These are phyloP conservation scores for Trametes polyzona DNA, from an alignment of 1,284 basidiomycete species.

Conservation along the genomic window DNA sequence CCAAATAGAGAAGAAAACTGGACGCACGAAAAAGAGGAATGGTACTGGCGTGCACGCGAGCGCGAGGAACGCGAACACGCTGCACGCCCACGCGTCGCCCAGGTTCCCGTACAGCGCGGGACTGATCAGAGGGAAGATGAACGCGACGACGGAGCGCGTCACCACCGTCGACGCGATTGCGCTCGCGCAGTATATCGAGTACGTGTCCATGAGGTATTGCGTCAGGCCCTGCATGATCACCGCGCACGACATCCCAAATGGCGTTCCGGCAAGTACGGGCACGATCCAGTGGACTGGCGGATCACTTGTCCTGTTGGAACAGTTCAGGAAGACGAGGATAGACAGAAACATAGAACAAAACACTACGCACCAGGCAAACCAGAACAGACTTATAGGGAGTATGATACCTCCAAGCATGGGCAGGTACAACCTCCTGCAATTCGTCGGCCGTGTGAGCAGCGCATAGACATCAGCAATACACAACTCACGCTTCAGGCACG, in stretches of 20 bases:
- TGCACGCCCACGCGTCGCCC: conserved; percentile 70
- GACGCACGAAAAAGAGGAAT: conserved; percentile 51
- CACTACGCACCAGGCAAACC: conserved; percentile 51
- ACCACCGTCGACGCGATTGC: conserved; percentile 75
- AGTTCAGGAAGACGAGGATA: background rate
- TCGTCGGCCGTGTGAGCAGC: conserved; percentile 9
- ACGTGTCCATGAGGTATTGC: conserved; percentile 71
- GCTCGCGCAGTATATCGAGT: conserved; percentile 64
- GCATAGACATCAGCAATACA: conserved; percentile 11
- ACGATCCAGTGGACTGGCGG: conserved; percentile 64
- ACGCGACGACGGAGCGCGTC: conserved; percentile 65
- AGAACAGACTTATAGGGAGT: conserved; percentile 66
- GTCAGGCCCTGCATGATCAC: conserved; percentile 62
- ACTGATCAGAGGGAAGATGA: conserved; percentile 65
- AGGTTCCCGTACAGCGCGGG: conserved; percentile 59
- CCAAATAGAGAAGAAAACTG: background rate
- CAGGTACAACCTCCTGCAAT: conserved; percentile 56
- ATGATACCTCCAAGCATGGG: conserved; percentile 58
- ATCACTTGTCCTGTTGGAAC: conserved; percentile 53
- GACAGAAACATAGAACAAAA: too few relatives aligned
- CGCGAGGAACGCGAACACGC: conserved; percentile 62
- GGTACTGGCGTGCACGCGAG: conserved; percentile 60
- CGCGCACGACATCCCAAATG: conserved; percentile 66
- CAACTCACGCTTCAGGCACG: conserved; percentile 65
- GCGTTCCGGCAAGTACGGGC: conserved; percentile 62